Conservation (phyloP, 2,329 filamentous ascomycete species). For the Cadophora gregata region DNA sequence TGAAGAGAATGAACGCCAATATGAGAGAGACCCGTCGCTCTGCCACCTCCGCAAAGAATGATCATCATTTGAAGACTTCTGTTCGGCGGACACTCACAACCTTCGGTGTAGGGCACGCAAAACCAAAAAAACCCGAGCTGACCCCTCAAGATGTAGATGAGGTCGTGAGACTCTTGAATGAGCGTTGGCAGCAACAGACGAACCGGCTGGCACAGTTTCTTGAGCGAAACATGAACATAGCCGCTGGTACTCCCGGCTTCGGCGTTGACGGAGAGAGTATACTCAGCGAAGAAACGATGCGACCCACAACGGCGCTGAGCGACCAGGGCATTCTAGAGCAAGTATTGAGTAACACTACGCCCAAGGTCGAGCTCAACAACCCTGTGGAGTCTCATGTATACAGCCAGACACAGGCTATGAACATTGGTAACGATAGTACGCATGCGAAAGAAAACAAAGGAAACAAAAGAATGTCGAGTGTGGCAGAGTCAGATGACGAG, state of each 20-base stretch:
- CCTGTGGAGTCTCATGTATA: slow-evolving; percentile 37
- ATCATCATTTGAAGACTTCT: slow-evolving; percentile 37
- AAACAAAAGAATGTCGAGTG: slow-evolving; percentile 2
- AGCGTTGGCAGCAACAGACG: slow-evolving; percentile 43
- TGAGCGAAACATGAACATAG: slow-evolving; percentile 43
- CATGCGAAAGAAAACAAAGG: slow-evolving; percentile 14
- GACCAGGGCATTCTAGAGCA: slow-evolving; percentile 43
- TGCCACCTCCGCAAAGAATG: slow-evolving; percentile 28
- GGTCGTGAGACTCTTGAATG: slow-evolving; percentile 39
- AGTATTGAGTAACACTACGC: slow-evolving; percentile 44
- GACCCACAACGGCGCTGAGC: slow-evolving; percentile 43
- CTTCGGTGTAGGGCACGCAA: slow-evolving; percentile 36
- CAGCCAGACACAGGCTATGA: slow-evolving; percentile 5
- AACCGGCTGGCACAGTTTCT: slow-evolving; percentile 40
- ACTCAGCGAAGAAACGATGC: slow-evolving; percentile 36
- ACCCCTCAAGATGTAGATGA: slow-evolving; percentile 44
- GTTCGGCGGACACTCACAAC: slow-evolving; percentile 41
- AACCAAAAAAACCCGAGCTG: slow-evolving; percentile 37
- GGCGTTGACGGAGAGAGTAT: slow-evolving; percentile 27
- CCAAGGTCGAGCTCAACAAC: slow-evolving; percentile 39
- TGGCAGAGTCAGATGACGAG: slow-evolving; percentile 11
- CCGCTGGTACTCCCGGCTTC: slow-evolving; percentile 34
- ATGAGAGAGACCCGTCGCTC: slow-evolving; percentile 38
- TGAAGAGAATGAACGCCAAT: slow-evolving; percentile 54
- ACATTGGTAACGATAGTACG: background rate